phyloP scores from a whole-genome alignment of 805 yeast genomes.

The Hanseniaspora meyeri region DNA sequence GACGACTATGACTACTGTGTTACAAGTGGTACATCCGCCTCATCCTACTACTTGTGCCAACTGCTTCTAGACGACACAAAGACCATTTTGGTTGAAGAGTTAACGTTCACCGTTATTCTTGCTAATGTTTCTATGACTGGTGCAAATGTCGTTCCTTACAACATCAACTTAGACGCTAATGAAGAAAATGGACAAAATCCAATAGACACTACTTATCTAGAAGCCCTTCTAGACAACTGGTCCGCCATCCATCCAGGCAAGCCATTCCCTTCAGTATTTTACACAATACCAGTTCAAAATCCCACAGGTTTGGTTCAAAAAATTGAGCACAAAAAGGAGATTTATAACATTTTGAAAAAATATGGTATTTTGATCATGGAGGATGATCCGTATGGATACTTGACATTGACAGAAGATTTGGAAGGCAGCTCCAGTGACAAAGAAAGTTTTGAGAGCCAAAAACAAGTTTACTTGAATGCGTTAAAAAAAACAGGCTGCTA shows the following conservation, averaged over 20 bases:
- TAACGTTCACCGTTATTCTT: constrained; percentile 50
- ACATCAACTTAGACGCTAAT: constrained; percentile 30
- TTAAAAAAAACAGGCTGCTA: constrained; percentile 41
- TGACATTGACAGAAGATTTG: constrained; percentile 34
- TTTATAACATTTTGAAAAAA: constrained; percentile 40
- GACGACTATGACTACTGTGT: constrained; percentile 42
- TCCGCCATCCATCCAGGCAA: constrained; percentile 33
- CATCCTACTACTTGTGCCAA: constrained; percentile 43
- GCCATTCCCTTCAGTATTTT: constrained; percentile 47
- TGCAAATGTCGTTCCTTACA: constrained; percentile 49
- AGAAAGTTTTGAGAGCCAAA: constrained; percentile 22
- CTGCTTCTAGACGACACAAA: constrained; percentile 46
- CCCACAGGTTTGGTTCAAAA: constrained; percentile 50
- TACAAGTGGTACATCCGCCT: constrained; percentile 51
- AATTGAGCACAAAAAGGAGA: constrained; percentile 35
- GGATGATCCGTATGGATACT: constrained; percentile 60
- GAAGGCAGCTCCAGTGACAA: constrained; percentile 22
- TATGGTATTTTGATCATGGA: constrained; percentile 50
- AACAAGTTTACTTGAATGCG: constrained; percentile 36
- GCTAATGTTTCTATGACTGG: constrained; percentile 35
- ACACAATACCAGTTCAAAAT: constrained; percentile 60
- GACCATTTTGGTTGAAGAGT: constrained; percentile 49
- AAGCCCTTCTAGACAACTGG: constrained; percentile 47
- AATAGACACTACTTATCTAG: constrained; percentile 39
- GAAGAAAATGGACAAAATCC: constrained; percentile 38